Percentiles rank a stretch among this genome's conserved stretches.
phyloP scores from a whole-genome alignment of 1,284 basidiomycete species.

The Schizophyllum amplum region DNA sequence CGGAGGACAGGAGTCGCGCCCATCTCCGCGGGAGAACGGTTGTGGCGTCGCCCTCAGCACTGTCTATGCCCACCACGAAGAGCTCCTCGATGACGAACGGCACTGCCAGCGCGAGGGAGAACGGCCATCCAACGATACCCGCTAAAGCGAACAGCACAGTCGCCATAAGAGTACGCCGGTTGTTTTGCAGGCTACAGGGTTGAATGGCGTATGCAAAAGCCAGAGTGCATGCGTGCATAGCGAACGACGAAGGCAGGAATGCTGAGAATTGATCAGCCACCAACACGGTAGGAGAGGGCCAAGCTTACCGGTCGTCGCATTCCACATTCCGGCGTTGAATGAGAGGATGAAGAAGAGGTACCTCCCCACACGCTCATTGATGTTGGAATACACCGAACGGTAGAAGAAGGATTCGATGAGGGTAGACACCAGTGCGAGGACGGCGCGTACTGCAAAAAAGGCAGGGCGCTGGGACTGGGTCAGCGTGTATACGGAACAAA shows the following conservation, averaged over 20 bases:
- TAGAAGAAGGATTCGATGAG: constrained; percentile 83
- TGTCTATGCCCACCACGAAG: constrained; percentile 69
- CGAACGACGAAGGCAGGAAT: constrained; percentile 90
- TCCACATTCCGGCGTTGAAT: constrained; percentile 91
- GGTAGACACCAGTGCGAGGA: constrained; percentile 69
- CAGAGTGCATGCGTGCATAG: constrained; percentile 85
- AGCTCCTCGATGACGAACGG: constrained; percentile 93
- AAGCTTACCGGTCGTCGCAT: constrained; percentile 67
- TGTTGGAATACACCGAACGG: constrained; percentile 69
- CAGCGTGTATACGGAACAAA: background rate
- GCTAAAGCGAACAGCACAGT: constrained; percentile 75
- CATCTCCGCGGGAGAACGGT: constrained; percentile 39
- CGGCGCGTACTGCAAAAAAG: constrained; percentile 86
- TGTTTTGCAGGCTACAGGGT: constrained; percentile 53
- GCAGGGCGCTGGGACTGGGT: constrained; percentile 50
- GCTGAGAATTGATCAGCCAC: constrained; percentile 35
- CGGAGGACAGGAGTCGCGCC: constrained; percentile 52
- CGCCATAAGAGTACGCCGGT: constrained; percentile 50
- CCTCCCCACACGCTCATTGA: constrained; percentile 86
- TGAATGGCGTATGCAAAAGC: constrained; percentile 75
- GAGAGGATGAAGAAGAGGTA: constrained; percentile 85
- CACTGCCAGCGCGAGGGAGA: constrained; percentile 76
- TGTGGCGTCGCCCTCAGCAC: constrained; percentile 33
- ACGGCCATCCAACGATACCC: constrained; percentile 94
- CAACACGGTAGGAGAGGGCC: constrained; percentile 3